A percentile compares a stretch with the other conserved stretches of the same genome.
Conservation (phyloP, 225 moss, liverwort and hornwort species). For the Asterella californica region DNA sequence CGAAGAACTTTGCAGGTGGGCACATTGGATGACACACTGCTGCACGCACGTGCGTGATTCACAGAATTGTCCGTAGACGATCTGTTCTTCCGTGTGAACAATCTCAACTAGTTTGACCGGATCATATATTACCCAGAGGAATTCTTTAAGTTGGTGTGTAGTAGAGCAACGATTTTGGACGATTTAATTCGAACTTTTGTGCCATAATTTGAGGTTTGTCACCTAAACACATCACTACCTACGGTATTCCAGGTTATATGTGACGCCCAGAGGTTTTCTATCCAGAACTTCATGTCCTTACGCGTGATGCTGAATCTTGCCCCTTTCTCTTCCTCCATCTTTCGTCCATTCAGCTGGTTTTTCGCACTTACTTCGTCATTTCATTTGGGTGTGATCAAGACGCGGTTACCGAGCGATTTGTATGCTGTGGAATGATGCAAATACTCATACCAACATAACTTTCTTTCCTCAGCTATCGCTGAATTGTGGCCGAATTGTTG, state of each 20-base stretch:
- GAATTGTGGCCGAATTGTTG: neutral
- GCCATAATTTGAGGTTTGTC: neutral
- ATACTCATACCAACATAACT: neutral
- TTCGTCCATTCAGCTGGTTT: neutral
- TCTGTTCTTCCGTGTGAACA: neutral
- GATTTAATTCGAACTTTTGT: neutral
- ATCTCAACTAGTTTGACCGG: neutral
- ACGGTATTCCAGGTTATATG: too few species aligned
- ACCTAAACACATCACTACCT: neutral
- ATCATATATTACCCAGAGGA: neutral
- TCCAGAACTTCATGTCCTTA: neutral
- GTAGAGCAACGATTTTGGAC: conserved; percentile 1
- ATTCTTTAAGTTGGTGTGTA: neutral
- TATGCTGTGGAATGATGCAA: neutral
- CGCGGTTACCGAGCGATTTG: neutral
- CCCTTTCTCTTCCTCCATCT: neutral
- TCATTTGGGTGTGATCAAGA: neutral
- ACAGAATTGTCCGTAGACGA: neutral
- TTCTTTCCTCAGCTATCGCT: neutral
- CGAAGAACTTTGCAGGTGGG: neutral
- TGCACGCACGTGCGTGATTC: neutral
- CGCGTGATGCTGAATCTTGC: neutral
- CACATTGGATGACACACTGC: neutral
- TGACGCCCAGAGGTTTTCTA: neutral
- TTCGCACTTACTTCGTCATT: neutral